These are phyloP conservation scores for Pseudognaphalium luteoalbum DNA, from an alignment of 129 eudicot species.

Conservation along the genomic window DNA sequence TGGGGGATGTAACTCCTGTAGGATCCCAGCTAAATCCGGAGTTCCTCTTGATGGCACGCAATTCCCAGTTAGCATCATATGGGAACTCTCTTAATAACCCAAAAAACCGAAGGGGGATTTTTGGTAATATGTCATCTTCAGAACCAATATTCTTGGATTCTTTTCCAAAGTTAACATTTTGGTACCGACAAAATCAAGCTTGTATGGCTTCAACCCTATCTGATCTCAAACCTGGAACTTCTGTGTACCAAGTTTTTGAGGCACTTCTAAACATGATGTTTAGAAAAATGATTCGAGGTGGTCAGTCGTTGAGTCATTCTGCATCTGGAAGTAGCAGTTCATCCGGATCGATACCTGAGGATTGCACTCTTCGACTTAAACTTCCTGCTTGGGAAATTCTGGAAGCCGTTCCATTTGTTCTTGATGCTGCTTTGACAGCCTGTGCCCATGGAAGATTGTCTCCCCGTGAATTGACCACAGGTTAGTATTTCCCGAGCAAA, in stretches of 20 bases:
- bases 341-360: slow-evolving; percentile 62
- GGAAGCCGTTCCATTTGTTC: slow-evolving; percentile 97
- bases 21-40: slow-evolving; percentile 90
- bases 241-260: slow-evolving; percentile 87
- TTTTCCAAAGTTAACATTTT: slow-evolving; percentile 75
- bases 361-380: slow-evolving; percentile 49
- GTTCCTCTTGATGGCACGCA: slow-evolving; percentile 75
- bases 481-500: slow-evolving; percentile 36
- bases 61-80: slow-evolving; percentile 68
- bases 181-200: slow-evolving; percentile 91
- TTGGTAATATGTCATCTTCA: slow-evolving; percentile 40
- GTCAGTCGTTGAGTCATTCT: slow-evolving; percentile 42
- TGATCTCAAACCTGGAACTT: slow-evolving; percentile 82
- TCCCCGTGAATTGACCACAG: slow-evolving; percentile 96
- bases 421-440: slow-evolving; percentile 92
- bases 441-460: slow-evolving; percentile 83
- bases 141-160: slow-evolving; percentile 80
- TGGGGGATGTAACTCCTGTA: slow-evolving; percentile 56
- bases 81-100: slow-evolving; percentile 39
- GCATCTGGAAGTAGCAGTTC: slow-evolving; percentile 86
- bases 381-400: slow-evolving; percentile 97
- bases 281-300: slow-evolving; percentile 55
- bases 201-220: slow-evolving; percentile 88
- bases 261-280: slow-evolving; percentile 79
- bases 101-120: slow-evolving; percentile 37